Evolutionary conservation across 1,139 yeast genomes (phyloP), one percentile per base, ranked within the genome.

Genomic region (Nakaseomyces kungkrabaensis): DNA sequence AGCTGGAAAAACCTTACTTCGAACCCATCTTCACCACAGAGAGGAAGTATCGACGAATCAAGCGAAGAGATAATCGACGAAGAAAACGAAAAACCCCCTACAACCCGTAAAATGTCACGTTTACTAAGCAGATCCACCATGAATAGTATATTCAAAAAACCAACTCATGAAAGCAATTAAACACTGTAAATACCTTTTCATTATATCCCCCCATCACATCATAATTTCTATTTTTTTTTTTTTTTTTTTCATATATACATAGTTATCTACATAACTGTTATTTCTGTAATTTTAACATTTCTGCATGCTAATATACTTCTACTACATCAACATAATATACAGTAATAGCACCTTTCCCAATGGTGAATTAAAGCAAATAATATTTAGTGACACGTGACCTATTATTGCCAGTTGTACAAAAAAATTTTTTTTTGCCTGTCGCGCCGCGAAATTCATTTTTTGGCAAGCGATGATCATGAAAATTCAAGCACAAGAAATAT

Each of bases 51-150:
- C 10, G 34, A 41, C n/a, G 44, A 41, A 11, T 13, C 44, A n/a
- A 22, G 5, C 4, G 34, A 27, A 27, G 44, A 27, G 11, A 10
- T 56, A 59, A 59, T 53, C 54, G 32, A 54, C 49, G 44, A 27
- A 11, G 44, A 41, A 13, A 25, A 27, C 11, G 48, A 36, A 11
- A 32, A 33, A 11, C 45, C 52, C 5, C 43, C 53, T 6, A 46
- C 54, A 6, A 56, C 61, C 4, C 55, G 63, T 37, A 55, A 60
- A 40, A 56, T 61, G 60, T 59, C 66, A 22, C 55, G 56, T 34
- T 49, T 61, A 13, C 48, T 61, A 8, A 59, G 65, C 10, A 60
- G 57, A 50, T 57, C 59, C 40, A 59, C 59, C 7, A 58, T 60
- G 59, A 61, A 60, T 45, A 59, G 54, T 34, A 42, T 60, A 25